A percentile compares a stretch with the other conserved stretches of the same genome.
Evolutionary conservation across 2,329 filamentous ascomycete species (phyloP).

Genomic region (Coniochaeta prunicola): DNA sequence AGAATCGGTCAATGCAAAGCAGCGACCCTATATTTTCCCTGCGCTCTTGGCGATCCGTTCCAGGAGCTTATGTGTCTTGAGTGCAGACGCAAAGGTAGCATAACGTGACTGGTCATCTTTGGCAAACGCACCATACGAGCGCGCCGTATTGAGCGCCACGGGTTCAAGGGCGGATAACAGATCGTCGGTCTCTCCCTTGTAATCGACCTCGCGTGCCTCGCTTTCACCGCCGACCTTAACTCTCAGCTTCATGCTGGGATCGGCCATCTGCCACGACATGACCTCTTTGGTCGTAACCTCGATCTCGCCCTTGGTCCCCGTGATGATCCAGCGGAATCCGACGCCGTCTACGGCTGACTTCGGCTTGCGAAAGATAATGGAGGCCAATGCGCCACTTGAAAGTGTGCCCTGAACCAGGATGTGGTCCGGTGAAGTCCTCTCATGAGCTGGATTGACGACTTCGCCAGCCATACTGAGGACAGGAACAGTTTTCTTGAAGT

Average conservation of each 20-base stretch:
- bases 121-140: background rate
- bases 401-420: slow-evolving; percentile 25
- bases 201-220: slow-evolving; percentile 7
- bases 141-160: slow-evolving; percentile 4
- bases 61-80: slow-evolving; percentile 1
- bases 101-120: background rate
- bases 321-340: slow-evolving; percentile 25
- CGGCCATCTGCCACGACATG: slow-evolving; percentile 12
- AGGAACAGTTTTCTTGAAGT: slow-evolving; percentile 11
- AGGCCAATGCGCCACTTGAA: slow-evolving; percentile 20
- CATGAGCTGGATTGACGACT: slow-evolving; percentile 13
- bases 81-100: slow-evolving; percentile 3
- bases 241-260: slow-evolving; percentile 7
- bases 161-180: background rate
- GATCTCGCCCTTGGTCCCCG: slow-evolving; percentile 27
- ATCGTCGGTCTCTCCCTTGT: background rate
- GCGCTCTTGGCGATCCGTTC: background rate
- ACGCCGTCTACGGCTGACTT: slow-evolving; percentile 12
- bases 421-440: slow-evolving; percentile 24
- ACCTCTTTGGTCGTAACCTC: slow-evolving; percentile 14
- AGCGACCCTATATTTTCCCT: background rate
- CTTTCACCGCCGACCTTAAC: slow-evolving; percentile 11
- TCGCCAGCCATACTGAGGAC: slow-evolving; percentile 15
- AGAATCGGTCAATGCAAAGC: too few relatives aligned
- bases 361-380: slow-evolving; percentile 18